Evolutionary conservation across 805 yeast genomes (phyloP), one percentile per base, ranked within the genome.

Genomic region (Zygoascus flipseniorum): DNA sequence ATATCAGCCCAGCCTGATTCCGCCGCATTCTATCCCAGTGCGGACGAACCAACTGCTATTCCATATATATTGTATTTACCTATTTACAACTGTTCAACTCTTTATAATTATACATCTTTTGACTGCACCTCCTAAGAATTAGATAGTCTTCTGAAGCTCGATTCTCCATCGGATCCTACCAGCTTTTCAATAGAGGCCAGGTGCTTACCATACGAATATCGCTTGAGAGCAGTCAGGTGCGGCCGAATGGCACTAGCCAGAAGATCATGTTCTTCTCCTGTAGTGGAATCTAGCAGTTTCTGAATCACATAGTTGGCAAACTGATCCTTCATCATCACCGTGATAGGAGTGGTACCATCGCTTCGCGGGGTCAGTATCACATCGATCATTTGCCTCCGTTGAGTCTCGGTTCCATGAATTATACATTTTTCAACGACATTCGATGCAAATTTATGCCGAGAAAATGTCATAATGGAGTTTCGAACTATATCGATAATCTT

Each of bases 261-360:
- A 31, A 81, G 67, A 49, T 75, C 81, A 69, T 86, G 84, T 62
- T 86, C 86, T 37, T 76, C 76, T 47, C 85, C 85, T 56, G 79
- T 80, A 42, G 90, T 79, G 2, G 86, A 85, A 57, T 88, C 96
- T 43, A 93, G 90, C 62, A 93, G 77, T 68, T 92, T 90, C 69
- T 93, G 99, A 50, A 93, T 89, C 47, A 93, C 99, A 66, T 93
- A 93, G 69, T 93, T 93, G 23, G 98, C 99, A 71, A 85, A 93
- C 67, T 93, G 98, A 68, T 93, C 99, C 66, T 88, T 88, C 89
- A 93, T 89, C 98, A 93, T 90, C 55, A 85, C 74, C 23, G 90
- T 86, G 60, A 93, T 75, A 8, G 95, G 82, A 1, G 65, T 61
- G 16, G 63, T 56, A 23, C 68, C 68, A 42, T 60, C 64, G 43